These are phyloP conservation scores for Aureobasidium sp. DNA, from an alignment of 2,329 filamentous ascomycete genomes.

Conservation along the genomic window DNA sequence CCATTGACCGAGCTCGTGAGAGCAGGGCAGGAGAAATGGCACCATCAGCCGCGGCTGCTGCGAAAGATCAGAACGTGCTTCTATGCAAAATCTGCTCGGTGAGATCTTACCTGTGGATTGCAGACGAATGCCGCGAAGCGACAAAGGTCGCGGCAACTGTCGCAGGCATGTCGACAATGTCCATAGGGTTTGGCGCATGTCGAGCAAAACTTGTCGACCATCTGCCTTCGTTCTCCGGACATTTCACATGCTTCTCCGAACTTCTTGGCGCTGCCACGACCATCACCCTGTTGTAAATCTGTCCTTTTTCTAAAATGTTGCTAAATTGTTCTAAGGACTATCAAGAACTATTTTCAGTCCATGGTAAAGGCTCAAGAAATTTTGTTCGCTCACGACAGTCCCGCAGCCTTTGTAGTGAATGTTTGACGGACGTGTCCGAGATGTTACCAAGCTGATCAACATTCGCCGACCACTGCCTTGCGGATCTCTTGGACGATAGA, in stretches of 20 bases:
- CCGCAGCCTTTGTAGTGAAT: neutral
- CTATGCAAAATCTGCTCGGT: neutral
- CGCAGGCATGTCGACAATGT: conserved; percentile 18
- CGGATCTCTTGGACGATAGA: neutral
- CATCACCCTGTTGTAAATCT: neutral
- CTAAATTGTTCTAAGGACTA: neutral
- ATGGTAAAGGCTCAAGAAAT: neutral
- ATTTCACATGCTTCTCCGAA: conserved; percentile 6
- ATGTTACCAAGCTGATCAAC: neutral
- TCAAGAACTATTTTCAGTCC: neutral
- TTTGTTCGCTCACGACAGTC: neutral
- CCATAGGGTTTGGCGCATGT: conserved; percentile 15
- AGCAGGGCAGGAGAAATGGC: conserved; percentile 47
- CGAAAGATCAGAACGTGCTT: neutral
- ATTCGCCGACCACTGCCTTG: neutral
- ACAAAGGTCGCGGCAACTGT: conserved; percentile 11
- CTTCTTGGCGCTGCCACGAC: neutral
- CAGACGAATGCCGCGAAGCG: conserved; percentile 10
- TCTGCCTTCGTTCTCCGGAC: neutral
- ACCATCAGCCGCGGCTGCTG: conserved; percentile 15
- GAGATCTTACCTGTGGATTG: conserved; percentile 16
- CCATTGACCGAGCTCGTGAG: conserved; percentile 45
- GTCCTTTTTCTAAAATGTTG: neutral
- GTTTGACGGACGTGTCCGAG: neutral
- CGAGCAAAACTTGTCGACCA: conserved; percentile 8